A percentile compares a stretch with the other conserved stretches of the same genome.
Evolutionary conservation across 768 basidiomycete genomes (phyloP).

Genomic region (Rhodosporidiobolus odoratus): DNA sequence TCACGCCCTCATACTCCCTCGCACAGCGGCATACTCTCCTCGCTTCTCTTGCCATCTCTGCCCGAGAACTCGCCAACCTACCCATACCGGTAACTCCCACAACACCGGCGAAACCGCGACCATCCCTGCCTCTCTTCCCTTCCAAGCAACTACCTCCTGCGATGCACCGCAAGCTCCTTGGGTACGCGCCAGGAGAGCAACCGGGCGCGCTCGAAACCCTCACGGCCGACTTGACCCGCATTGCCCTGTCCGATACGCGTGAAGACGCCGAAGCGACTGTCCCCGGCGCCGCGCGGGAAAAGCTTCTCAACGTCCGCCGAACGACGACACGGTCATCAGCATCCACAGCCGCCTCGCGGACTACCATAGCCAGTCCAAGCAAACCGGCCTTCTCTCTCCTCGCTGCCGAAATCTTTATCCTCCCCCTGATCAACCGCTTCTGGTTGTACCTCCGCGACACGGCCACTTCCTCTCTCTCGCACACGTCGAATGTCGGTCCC

Average conservation of each 20-base stretch:
- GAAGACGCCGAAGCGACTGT: slow-evolving; percentile 56
- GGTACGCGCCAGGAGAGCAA: slow-evolving; percentile 41
- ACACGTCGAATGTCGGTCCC: slow-evolving; percentile 46
- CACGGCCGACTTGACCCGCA: slow-evolving; percentile 59
- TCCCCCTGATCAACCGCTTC: slow-evolving; percentile 86
- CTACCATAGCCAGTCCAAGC: slow-evolving; percentile 4
- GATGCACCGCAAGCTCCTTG: slow-evolving; percentile 66
- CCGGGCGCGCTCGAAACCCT: slow-evolving; percentile 55
- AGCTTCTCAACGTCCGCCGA: slow-evolving; percentile 60
- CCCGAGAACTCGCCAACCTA: slow-evolving; percentile 66
- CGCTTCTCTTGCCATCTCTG: slow-evolving; percentile 77
- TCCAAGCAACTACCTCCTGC: slow-evolving; percentile 69
- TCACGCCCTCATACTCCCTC: slow-evolving; percentile 84
- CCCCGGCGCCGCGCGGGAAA: slow-evolving; percentile 65
- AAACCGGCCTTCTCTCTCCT: slow-evolving; percentile 54
- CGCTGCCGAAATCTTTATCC: slow-evolving; percentile 80
- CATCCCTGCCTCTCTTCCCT: slow-evolving; percentile 56
- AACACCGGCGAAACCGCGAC: background rate
- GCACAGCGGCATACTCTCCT: slow-evolving; percentile 78
- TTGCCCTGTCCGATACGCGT: slow-evolving; percentile 61
- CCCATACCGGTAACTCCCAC: slow-evolving; percentile 36
- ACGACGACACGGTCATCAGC: slow-evolving; percentile 24
- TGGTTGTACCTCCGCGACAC: slow-evolving; percentile 87
- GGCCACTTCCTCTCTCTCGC: slow-evolving; percentile 58
- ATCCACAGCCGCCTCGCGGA: no score